phyloP scores from a whole-genome alignment of 495 filamentous ascomycete species.

The Penicillium mononematosum region DNA sequence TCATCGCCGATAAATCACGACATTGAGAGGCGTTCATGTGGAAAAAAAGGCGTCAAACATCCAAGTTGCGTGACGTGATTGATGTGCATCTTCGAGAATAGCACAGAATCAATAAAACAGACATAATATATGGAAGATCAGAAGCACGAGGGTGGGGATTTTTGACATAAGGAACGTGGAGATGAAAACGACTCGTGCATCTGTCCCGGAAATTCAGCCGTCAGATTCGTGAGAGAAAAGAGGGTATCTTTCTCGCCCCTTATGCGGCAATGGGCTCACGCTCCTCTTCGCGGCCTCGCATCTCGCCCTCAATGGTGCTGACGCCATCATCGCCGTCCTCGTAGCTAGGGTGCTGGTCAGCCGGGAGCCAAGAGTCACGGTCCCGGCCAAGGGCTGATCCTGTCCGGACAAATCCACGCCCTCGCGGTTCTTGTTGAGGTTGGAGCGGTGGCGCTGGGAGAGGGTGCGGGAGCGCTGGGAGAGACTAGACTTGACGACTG shows the following conservation, averaged over 20 bases:
- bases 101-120: background rate
- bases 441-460: conserved; percentile 76
- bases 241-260: conserved; percentile 3
- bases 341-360: conserved; percentile 69
- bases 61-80: conserved; percentile 11
- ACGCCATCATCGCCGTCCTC: conserved; percentile 60
- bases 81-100: background rate
- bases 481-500: conserved; percentile 79
- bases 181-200: background rate
- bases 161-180: conserved; percentile 7
- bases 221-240: conserved; percentile 16
- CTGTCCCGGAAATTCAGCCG: conserved; percentile 8
- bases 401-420: conserved; percentile 79
- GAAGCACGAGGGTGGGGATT: background rate
- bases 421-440: conserved; percentile 54
- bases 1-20: conserved; percentile 20
- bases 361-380: conserved; percentile 87
- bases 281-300: conserved; percentile 63
- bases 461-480: conserved; percentile 81
- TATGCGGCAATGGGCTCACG: conserved; percentile 41
- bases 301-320: conserved; percentile 51
- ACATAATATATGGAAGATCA: background rate
- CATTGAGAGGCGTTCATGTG: conserved; percentile 11
- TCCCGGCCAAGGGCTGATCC: conserved; percentile 76
- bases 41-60: conserved; percentile 4